A percentile compares a stretch with the other conserved stretches of the same genome.
These are phyloP conservation scores for Paradendryphiella salina DNA, from an alignment of 2,329 filamentous ascomycete species.

Conservation along the genomic window DNA sequence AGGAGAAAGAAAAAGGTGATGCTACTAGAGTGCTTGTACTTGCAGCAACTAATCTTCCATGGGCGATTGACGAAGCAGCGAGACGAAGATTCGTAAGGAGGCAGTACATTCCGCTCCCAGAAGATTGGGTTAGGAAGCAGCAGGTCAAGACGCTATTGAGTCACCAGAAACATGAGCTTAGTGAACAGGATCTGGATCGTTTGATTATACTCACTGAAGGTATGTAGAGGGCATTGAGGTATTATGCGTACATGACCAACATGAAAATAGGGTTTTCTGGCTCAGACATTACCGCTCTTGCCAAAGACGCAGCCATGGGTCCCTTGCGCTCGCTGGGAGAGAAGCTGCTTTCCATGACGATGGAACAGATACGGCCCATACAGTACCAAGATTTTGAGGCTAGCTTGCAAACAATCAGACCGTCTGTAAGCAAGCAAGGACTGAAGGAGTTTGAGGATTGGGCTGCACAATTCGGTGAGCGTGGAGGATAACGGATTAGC, in stretches of 20 bases:
- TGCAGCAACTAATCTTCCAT: slow-evolving; percentile 92
- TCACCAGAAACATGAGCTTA: slow-evolving; percentile 83
- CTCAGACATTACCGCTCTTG: slow-evolving; percentile 92
- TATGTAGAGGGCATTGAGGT: slow-evolving; percentile 49
- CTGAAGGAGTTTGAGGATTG: slow-evolving; percentile 91
- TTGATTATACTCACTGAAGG: slow-evolving; percentile 84
- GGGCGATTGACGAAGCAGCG: slow-evolving; percentile 97
- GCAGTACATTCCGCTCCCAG: slow-evolving; percentile 94
- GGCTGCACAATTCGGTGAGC: slow-evolving; percentile 89
- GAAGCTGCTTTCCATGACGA: slow-evolving; percentile 83
- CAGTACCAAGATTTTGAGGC: slow-evolving; percentile 79
- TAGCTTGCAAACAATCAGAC: slow-evolving; percentile 81
- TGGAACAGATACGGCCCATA: slow-evolving; percentile 92
- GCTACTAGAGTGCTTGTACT: slow-evolving; percentile 87
- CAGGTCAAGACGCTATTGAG: slow-evolving; percentile 80
- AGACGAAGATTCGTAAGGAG: slow-evolving; percentile 85
- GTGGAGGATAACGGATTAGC: slow-evolving; percentile 67
- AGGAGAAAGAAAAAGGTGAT: slow-evolving; percentile 73
- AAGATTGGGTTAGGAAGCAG: slow-evolving; percentile 74
- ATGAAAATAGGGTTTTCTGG: slow-evolving; percentile 81
- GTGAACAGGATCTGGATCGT: slow-evolving; percentile 68
- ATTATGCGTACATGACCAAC: neutral
- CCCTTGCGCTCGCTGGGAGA: slow-evolving; percentile 88
- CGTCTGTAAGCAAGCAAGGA: slow-evolving; percentile 83
- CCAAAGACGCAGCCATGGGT: slow-evolving; percentile 98